Evolutionary conservation across 2,329 filamentous ascomycete species (phyloP).

Genomic region (Aspergillus sp.): DNA sequence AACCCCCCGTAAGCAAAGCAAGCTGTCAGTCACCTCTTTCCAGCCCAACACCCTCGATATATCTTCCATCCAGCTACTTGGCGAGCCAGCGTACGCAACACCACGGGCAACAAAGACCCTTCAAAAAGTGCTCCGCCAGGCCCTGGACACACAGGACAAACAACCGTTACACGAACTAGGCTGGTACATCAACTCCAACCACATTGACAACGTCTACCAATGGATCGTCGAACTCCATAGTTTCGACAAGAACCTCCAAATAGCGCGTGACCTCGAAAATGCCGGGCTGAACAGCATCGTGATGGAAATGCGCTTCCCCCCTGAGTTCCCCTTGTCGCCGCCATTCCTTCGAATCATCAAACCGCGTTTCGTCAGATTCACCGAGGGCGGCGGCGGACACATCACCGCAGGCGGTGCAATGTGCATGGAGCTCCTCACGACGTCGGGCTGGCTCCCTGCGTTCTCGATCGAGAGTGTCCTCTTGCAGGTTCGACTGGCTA

Average conservation of each 20-base stretch:
- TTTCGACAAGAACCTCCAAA: constrained; percentile 67
- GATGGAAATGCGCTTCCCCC: constrained; percentile 77
- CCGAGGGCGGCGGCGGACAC: constrained; percentile 75
- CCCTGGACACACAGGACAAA: constrained; percentile 64
- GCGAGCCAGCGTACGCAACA: constrained; percentile 65
- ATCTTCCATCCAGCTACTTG: constrained; percentile 62
- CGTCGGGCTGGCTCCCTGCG: constrained; percentile 74
- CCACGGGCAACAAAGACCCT: constrained; percentile 61
- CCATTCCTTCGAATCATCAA: constrained; percentile 83
- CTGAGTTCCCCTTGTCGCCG: constrained; percentile 72
- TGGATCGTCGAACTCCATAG: constrained; percentile 91
- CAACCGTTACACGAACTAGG: constrained; percentile 67
- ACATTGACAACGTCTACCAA: constrained; percentile 75
- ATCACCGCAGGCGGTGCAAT: constrained; percentile 82
- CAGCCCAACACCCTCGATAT: constrained; percentile 66
- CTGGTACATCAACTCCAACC: constrained; percentile 73
- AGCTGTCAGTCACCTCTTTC: constrained; percentile 57
- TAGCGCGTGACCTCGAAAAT: constrained; percentile 72
- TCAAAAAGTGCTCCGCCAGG: constrained; percentile 61
- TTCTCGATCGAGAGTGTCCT: constrained; percentile 76
- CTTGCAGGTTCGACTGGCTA: constrained; percentile 75
- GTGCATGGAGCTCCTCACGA: constrained; percentile 82
- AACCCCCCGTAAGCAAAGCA: not conserved
- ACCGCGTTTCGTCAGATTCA: constrained; percentile 74
- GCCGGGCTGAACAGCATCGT: constrained; percentile 66